A percentile compares a stretch with the other conserved stretches of the same genome.
Conservation (phyloP, 2,329 filamentous ascomycete species). For the Beauveria medogensis region DNA sequence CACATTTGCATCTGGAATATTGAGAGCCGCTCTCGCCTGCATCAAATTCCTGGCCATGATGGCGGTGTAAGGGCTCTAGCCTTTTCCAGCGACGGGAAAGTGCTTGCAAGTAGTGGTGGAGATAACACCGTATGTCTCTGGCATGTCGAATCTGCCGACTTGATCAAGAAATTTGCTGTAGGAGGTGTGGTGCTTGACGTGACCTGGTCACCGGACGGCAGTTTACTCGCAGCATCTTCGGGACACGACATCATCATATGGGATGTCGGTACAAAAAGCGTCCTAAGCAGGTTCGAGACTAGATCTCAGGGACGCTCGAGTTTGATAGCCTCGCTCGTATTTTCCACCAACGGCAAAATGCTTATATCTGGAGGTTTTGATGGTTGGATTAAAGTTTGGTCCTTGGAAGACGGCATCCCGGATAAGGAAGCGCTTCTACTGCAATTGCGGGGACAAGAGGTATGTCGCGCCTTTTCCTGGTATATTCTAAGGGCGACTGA, state of each 20-base stretch:
- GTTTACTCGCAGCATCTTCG: background rate
- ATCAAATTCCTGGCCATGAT: background rate
- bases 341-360: background rate
- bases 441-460: background rate
- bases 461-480: background rate
- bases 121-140: background rate
- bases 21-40: background rate
- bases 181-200: background rate
- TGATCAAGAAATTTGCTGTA: background rate
- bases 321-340: background rate
- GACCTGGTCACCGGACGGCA: background rate
- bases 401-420: background rate
- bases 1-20: background rate
- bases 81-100: background rate
- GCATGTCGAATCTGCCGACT: background rate
- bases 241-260: background rate
- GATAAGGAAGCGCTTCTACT: background rate
- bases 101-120: background rate
- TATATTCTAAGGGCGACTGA: background rate
- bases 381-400: background rate
- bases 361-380: background rate
- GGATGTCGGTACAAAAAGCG: background rate
- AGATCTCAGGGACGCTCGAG: background rate
- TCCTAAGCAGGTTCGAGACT: background rate
- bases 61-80: background rate